Evolutionary conservation across 106 monocot species (phyloP).

Genomic region (Phalaenopsis aphrodite): DNA sequence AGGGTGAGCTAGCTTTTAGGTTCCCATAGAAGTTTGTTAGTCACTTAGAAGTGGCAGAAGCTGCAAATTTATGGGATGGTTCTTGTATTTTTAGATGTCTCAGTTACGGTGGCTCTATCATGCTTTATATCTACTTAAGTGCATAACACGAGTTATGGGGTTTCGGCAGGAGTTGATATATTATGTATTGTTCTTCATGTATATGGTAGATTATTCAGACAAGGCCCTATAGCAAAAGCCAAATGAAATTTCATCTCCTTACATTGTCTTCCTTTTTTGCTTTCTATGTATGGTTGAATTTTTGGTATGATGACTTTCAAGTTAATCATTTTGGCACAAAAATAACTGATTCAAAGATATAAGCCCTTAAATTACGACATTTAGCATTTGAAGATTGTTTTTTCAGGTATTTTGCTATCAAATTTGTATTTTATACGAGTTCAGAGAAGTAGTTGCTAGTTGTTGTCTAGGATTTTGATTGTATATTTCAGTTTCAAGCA

Average conservation of each 20-base stretch:
- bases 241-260: neutral
- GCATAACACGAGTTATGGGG: neutral
- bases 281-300: neutral
- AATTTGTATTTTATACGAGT: neutral
- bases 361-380: neutral
- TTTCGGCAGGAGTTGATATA: neutral
- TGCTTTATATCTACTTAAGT: neutral
- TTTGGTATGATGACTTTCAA: neutral
- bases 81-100: neutral
- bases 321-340: neutral
- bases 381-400: neutral
- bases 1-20: neutral
- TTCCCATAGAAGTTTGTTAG: neutral
- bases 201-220: neutral
- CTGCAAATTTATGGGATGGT: neutral
- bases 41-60: neutral
- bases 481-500: neutral
- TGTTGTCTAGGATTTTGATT: neutral
- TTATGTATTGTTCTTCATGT: neutral
- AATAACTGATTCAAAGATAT: neutral
- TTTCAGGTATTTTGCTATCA: neutral
- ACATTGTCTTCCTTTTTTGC: neutral
- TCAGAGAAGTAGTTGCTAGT: neutral
- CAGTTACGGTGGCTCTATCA: neutral
- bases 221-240: neutral